Conservation (phyloP, 2,329 filamentous ascomycete genomes). For the Trichoderma simmonsii region DNA sequence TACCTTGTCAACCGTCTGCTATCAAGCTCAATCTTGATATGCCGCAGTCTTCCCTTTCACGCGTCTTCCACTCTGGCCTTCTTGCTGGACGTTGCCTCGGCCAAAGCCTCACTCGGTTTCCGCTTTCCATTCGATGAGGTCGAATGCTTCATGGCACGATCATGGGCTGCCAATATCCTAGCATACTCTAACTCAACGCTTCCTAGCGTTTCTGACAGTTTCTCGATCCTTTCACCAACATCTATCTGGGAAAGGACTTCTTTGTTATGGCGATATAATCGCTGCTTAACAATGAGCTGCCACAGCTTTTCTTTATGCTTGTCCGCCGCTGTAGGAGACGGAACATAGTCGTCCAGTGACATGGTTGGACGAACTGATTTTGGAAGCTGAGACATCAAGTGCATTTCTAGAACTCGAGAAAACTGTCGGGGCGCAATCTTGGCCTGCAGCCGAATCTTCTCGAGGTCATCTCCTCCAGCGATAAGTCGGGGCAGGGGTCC, state of each 20-base stretch:
- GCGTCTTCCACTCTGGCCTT: constrained; percentile 42
- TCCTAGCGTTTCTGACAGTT: constrained; percentile 65
- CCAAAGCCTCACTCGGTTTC: constrained; percentile 37
- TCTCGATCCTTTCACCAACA: constrained; percentile 63
- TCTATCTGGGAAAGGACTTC: constrained; percentile 70
- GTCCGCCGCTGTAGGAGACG: constrained; percentile 50
- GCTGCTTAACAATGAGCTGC: constrained; percentile 71
- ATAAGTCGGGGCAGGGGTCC: constrained; percentile 50
- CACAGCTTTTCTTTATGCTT: constrained; percentile 66
- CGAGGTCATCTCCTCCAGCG: constrained; percentile 54
- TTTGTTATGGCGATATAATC: constrained; percentile 72
- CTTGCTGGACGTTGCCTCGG: constrained; percentile 37
- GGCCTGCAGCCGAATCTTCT: constrained; percentile 54
- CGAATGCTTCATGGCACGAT: constrained; percentile 36
- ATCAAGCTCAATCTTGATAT: not conserved
- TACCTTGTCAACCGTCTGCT: not conserved
- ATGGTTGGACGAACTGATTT: constrained; percentile 53
- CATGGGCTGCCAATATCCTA: constrained; percentile 53
- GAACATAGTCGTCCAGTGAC: constrained; percentile 41
- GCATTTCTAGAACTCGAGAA: constrained; percentile 70
- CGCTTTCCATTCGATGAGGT: constrained; percentile 42
- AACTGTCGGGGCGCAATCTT: constrained; percentile 81
- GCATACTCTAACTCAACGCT: constrained; percentile 71
- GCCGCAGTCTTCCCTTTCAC: constrained; percentile 17
- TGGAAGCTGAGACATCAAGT: constrained; percentile 62